Conservation (phyloP, 257 asterid genomes). For the Fraxinus americana region DNA sequence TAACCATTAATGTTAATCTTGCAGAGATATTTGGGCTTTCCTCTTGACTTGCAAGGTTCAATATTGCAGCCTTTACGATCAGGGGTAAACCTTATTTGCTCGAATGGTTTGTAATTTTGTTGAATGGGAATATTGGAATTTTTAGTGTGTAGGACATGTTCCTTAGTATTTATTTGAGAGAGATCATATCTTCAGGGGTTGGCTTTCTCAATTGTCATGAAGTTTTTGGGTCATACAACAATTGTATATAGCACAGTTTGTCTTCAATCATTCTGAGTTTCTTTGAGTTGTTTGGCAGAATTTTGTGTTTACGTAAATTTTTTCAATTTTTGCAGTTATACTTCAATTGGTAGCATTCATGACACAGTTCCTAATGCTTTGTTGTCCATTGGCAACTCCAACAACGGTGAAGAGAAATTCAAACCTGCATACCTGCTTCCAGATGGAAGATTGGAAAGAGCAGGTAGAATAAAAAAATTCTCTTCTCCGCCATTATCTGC, state of each 20-base stretch:
- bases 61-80: constrained; percentile 93
- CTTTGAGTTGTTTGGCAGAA: not conserved
- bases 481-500: constrained; percentile 44
- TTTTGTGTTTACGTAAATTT: constrained; percentile 7
- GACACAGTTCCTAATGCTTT: constrained; percentile 85
- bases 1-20: constrained; percentile 33
- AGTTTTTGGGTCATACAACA: not conserved
- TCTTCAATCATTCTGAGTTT: not conserved
- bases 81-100: constrained; percentile 60
- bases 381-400: constrained; percentile 48
- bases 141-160: not conserved
- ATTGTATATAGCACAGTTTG: not conserved
- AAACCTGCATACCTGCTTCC: constrained; percentile 81
- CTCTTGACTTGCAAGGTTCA: constrained; percentile 89
- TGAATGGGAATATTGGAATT: constrained; percentile 1
- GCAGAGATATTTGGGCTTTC: constrained; percentile 97
- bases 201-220: not conserved
- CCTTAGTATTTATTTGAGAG: not conserved
- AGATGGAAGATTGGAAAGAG: constrained; percentile 95
- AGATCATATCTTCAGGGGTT: not conserved
- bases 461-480: constrained; percentile 74
- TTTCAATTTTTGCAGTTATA: constrained; percentile 59
- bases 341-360: constrained; percentile 95
- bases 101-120: constrained; percentile 14
- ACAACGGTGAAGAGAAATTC: constrained; percentile 47